phyloP scores from a whole-genome alignment of 2,329 filamentous ascomycete genomes.

The Calonectria multiphialidica region DNA sequence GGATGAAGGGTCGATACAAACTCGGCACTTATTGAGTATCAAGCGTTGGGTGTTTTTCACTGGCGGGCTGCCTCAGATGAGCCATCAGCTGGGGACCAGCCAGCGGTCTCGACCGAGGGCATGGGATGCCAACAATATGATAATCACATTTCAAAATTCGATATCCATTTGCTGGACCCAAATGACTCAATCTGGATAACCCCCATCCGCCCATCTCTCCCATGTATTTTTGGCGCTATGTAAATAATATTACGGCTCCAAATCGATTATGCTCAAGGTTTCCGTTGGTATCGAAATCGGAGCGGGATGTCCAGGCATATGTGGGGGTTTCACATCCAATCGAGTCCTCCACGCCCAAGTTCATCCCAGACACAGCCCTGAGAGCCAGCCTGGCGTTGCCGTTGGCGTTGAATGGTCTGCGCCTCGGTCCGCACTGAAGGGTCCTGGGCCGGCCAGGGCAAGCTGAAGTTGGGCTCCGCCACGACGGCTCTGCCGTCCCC shows the following conservation, averaged over 20 bases:
- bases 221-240: neutral
- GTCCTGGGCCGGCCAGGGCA: neutral
- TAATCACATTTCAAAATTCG: slow-evolving; percentile 9
- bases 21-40: slow-evolving; percentile 3
- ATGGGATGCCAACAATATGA: slow-evolving; percentile 25
- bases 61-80: slow-evolving; percentile 5
- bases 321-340: slow-evolving; percentile 17
- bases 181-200: slow-evolving; percentile 6
- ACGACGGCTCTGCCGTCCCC: slow-evolving; percentile 20
- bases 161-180: neutral
- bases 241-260: neutral
- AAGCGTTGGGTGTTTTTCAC: neutral
- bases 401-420: slow-evolving; percentile 13
- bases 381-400: neutral
- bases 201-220: neutral
- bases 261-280: slow-evolving; percentile 10
- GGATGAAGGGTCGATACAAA: slow-evolving; percentile 15
- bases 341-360: neutral
- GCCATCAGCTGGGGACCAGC: neutral
- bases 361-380: slow-evolving; percentile 2
- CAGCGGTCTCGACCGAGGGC: slow-evolving; percentile 11
- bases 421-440: slow-evolving; percentile 15
- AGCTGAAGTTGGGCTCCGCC: slow-evolving; percentile 15
- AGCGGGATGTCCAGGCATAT: slow-evolving; percentile 12
- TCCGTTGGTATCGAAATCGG: slow-evolving; percentile 1